phyloP scores from a whole-genome alignment of 768 basidiomycete genomes.

The Collybia mongolica region DNA sequence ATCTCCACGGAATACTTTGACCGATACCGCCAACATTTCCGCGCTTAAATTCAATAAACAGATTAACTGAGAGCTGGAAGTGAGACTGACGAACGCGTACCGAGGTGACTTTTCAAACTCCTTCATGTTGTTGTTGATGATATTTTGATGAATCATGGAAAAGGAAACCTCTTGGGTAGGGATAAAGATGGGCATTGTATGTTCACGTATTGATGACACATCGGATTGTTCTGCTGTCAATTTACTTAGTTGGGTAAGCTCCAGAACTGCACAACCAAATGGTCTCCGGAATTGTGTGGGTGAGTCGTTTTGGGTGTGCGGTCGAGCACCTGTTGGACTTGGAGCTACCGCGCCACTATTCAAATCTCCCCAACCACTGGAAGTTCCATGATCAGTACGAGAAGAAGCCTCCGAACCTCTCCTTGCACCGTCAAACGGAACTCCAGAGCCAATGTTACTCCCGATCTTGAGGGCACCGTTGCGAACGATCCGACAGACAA shows the following conservation, averaged over 20 bases:
- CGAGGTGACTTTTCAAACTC: slow-evolving; percentile 83
- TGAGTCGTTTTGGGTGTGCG: slow-evolving; percentile 26
- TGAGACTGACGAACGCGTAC: slow-evolving; percentile 36
- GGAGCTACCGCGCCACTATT: slow-evolving; percentile 6
- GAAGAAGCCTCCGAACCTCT: slow-evolving; percentile 55
- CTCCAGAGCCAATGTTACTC: slow-evolving; percentile 46
- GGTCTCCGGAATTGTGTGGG: slow-evolving; percentile 71
- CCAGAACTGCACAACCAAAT: slow-evolving; percentile 94
- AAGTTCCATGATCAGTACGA: slow-evolving; percentile 29
- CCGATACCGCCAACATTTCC: slow-evolving; percentile 80
- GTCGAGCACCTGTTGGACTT: slow-evolving; percentile 13
- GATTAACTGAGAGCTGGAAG: background rate
- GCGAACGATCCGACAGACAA: slow-evolving; percentile 89
- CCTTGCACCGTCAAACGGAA: slow-evolving; percentile 41
- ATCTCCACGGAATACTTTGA: slow-evolving; percentile 89
- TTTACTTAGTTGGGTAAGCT: slow-evolving; percentile 72
- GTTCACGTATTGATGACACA: slow-evolving; percentile 65
- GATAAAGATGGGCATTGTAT: slow-evolving; percentile 85
- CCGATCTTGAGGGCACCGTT: slow-evolving; percentile 85
- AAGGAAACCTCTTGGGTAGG: slow-evolving; percentile 84
- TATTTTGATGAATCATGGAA: slow-evolving; percentile 93
- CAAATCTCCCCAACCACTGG: slow-evolving; percentile 18
- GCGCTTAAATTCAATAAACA: slow-evolving; percentile 50
- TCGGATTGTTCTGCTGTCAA: slow-evolving; percentile 66
- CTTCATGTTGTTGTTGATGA: slow-evolving; percentile 74